Conservation (phyloP, 495 filamentous ascomycete species). For the Umbilicaria muhlenbergii region DNA sequence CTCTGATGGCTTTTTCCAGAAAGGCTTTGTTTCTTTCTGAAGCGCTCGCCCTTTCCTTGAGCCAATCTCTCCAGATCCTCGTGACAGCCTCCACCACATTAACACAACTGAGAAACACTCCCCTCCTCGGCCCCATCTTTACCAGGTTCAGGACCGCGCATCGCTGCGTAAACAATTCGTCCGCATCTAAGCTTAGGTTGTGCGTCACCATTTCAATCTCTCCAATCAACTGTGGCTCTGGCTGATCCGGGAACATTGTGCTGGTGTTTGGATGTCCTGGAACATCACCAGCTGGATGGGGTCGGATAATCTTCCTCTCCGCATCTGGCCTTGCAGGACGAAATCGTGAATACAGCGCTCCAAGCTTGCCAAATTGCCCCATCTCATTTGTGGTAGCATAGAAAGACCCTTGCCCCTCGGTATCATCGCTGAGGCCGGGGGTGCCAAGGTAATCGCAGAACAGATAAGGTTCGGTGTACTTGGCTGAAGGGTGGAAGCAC, state of each 20-base stretch:
- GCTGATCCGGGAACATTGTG: neutral
- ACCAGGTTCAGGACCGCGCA: slow-evolving; percentile 53
- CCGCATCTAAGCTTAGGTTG: slow-evolving; percentile 46
- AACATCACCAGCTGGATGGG: slow-evolving; percentile 23
- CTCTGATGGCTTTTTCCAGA: neutral
- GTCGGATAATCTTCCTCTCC: slow-evolving; percentile 19
- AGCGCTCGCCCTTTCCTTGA: slow-evolving; percentile 26
- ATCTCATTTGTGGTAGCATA: slow-evolving; percentile 20
- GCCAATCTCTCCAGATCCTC: slow-evolving; percentile 54
- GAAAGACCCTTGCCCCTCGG: slow-evolving; percentile 24
- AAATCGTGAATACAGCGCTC: slow-evolving; percentile 40
- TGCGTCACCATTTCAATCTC: slow-evolving; percentile 30
- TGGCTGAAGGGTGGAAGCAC: slow-evolving; percentile 60
- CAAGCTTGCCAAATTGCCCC: slow-evolving; percentile 18
- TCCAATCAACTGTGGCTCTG: slow-evolving; percentile 2
- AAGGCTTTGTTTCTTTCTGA: slow-evolving; percentile 5
- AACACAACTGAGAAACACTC: slow-evolving; percentile 41
- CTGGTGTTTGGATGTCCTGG: slow-evolving; percentile 13
- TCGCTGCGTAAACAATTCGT: slow-evolving; percentile 58
- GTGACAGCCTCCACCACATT: slow-evolving; percentile 48
- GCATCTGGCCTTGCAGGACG: slow-evolving; percentile 37
- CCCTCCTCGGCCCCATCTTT: slow-evolving; percentile 41
- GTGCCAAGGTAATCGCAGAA: slow-evolving; percentile 55
- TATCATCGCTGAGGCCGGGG: slow-evolving; percentile 26
- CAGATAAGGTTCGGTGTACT: slow-evolving; percentile 49